Conservation (phyloP, 768 basidiomycete genomes). For the Phylloporus rhodoxanthus region DNA sequence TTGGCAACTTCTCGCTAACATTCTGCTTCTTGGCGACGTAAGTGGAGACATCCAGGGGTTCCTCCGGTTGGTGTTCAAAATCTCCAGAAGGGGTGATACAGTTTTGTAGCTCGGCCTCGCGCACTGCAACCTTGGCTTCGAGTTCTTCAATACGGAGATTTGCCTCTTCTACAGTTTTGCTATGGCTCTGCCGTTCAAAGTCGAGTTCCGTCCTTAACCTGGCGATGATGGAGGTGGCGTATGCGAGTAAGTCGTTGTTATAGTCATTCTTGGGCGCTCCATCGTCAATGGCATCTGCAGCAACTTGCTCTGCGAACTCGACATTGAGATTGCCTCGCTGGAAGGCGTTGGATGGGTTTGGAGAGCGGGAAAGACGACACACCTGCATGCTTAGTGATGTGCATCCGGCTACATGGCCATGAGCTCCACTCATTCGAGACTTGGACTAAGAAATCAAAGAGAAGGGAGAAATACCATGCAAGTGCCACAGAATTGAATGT, state of each 20-base stretch:
- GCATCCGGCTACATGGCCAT: constrained; percentile 44
- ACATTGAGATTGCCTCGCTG: constrained; percentile 19
- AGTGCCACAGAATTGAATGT: constrained; percentile 2
- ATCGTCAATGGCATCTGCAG: neutral
- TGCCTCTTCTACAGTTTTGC: constrained; percentile 33
- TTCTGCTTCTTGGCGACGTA: neutral
- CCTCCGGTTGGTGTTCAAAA: neutral
- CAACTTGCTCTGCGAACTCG: constrained; percentile 18
- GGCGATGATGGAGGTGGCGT: constrained; percentile 42
- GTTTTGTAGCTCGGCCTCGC: constrained; percentile 51
- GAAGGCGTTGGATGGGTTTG: constrained; percentile 11
- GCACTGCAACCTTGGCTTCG: constrained; percentile 48
- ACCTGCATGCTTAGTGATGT: constrained; percentile 41
- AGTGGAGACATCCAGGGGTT: neutral
- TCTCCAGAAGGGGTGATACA: constrained; percentile 19
- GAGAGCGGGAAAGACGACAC: constrained; percentile 16
- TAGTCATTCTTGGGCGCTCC: neutral
- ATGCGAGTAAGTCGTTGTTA: constrained; percentile 32
- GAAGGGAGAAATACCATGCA: neutral
- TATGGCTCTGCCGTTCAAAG: constrained; percentile 40
- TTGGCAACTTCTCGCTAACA: constrained; percentile 1
- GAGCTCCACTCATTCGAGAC: constrained; percentile 38
- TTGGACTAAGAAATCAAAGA: constrained; percentile 34
- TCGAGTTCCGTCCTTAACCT: constrained; percentile 40
- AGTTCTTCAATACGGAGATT: constrained; percentile 41